Conservation (phyloP, 768 basidiomycete genomes). For the Roridomyces roridus region DNA sequence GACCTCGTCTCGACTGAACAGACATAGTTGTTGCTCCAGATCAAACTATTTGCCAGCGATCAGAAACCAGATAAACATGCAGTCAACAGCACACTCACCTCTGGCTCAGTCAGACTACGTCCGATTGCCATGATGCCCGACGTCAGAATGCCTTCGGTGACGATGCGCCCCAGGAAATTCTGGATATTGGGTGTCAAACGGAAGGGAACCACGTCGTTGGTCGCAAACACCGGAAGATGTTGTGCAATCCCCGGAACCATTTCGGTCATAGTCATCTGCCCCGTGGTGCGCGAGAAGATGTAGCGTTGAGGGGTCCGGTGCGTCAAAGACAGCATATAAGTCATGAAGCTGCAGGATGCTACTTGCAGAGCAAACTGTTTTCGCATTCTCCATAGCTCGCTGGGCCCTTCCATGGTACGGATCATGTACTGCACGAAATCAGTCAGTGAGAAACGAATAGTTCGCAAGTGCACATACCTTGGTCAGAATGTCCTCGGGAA, state of each 20-base stretch:
- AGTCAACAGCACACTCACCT: constrained; percentile 63
- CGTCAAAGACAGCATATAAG: constrained; percentile 83
- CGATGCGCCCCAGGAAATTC: constrained; percentile 85
- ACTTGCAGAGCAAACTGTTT: constrained; percentile 95
- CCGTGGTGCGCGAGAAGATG: constrained; percentile 88
- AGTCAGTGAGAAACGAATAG: background rate
- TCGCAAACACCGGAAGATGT: constrained; percentile 66
- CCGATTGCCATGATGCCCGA: constrained; percentile 91
- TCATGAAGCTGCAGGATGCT: constrained; percentile 90
- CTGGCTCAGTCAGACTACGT: constrained; percentile 88
- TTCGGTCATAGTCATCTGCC: constrained; percentile 92
- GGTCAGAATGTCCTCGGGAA: constrained; percentile 87
- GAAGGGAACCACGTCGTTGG: constrained; percentile 93
- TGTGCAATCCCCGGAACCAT: constrained; percentile 69
- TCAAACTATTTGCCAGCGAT: constrained; percentile 66
- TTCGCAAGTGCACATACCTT: constrained; percentile 55
- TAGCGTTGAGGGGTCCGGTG: constrained; percentile 86
- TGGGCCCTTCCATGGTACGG: constrained; percentile 80
- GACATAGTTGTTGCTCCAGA: constrained; percentile 87
- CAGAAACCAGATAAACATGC: background rate
- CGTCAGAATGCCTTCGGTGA: constrained; percentile 88
- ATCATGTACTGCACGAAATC: constrained; percentile 78
- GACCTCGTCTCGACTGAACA: constrained; percentile 95
- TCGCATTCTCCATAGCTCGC: constrained; percentile 94
- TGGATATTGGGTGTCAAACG: constrained; percentile 97